A percentile compares a stretch with the other conserved stretches of the same genome.
Conservation (phyloP, 805 yeast genomes). For the Spathaspora sp. region DNA sequence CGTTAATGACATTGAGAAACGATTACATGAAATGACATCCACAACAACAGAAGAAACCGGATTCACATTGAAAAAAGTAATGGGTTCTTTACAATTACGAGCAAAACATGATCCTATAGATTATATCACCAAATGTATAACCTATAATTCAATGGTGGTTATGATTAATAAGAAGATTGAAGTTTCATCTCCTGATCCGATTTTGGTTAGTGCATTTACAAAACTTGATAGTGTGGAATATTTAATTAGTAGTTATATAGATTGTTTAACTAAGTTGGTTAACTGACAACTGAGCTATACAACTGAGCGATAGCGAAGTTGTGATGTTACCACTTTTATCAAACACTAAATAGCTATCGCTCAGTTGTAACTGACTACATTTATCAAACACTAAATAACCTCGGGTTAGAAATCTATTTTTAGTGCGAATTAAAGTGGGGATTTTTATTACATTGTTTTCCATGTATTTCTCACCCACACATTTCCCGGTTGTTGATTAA, state of each 20-base stretch:
- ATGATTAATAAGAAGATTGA: constrained; percentile 57
- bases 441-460: too few species aligned
- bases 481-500: background rate
- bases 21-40: constrained; percentile 12
- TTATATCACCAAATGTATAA: constrained; percentile 59
- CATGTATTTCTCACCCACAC: background rate
- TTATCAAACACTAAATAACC: background rate
- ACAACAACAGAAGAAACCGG: background rate
- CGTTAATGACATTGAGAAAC: constrained; percentile 18
- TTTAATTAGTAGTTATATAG: constrained; percentile 32
- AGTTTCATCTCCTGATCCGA: constrained; percentile 66
- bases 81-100: constrained; percentile 24
- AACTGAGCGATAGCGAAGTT: too few species aligned
- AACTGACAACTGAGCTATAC: background rate
- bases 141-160: constrained; percentile 58
- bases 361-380: too few species aligned
- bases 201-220: constrained; percentile 56
- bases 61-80: constrained; percentile 16
- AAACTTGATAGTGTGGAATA: constrained; percentile 62
- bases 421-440: background rate
- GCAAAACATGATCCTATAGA: constrained; percentile 39
- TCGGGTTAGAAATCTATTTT: background rate
- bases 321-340: too few species aligned
- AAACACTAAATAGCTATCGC: too few species aligned
- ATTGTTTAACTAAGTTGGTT: constrained; percentile 10